Evolutionary conservation across 2,329 filamentous ascomycete genomes (phyloP).

Genomic region (Xylaria sp.): DNA sequence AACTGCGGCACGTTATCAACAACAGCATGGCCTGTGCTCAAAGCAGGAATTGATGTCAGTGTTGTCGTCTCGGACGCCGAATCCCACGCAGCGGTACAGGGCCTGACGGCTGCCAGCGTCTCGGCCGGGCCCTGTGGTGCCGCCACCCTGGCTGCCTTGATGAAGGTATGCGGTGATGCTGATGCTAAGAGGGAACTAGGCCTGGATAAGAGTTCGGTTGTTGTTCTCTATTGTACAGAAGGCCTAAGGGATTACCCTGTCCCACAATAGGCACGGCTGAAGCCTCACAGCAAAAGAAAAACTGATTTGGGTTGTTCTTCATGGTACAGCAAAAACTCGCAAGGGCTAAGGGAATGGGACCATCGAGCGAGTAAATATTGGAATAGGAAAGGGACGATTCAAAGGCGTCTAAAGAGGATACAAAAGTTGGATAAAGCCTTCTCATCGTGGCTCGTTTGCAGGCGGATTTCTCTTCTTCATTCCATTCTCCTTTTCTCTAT

Average conservation of each 20-base stretch:
- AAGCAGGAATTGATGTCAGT: constrained; percentile 63
- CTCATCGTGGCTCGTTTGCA: constrained; percentile 4
- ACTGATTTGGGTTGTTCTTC: constrained; percentile 9
- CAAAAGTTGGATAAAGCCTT: constrained; percentile 23
- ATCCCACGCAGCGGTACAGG: constrained; percentile 61
- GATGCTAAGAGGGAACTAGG: constrained; percentile 41
- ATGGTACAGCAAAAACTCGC: constrained; percentile 7
- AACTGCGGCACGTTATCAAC: constrained; percentile 73
- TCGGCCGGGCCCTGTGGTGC: constrained; percentile 44
- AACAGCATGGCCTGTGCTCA: constrained; percentile 67
- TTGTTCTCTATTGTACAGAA: constrained; percentile 73
- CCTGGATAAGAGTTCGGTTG: constrained; percentile 55
- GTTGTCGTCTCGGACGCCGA: constrained; percentile 67
- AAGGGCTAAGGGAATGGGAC: constrained; percentile 8
- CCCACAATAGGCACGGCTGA: constrained; percentile 39
- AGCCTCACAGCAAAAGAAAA: constrained; percentile 5
- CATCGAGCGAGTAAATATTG: constrained; percentile 7
- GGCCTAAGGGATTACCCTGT: constrained; percentile 59
- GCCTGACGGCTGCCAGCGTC: constrained; percentile 50
- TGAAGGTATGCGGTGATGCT: constrained; percentile 47
- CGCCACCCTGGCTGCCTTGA: constrained; percentile 59
- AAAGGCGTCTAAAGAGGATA: constrained; percentile 27
- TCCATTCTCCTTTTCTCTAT: constrained; percentile 2
- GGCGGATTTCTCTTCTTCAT: constrained; percentile 9
- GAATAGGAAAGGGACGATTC: constrained; percentile 17